These are phyloP conservation scores for Claviceps sp. DNA, from an alignment of 2,329 filamentous ascomycete genomes.

Conservation along the genomic window DNA sequence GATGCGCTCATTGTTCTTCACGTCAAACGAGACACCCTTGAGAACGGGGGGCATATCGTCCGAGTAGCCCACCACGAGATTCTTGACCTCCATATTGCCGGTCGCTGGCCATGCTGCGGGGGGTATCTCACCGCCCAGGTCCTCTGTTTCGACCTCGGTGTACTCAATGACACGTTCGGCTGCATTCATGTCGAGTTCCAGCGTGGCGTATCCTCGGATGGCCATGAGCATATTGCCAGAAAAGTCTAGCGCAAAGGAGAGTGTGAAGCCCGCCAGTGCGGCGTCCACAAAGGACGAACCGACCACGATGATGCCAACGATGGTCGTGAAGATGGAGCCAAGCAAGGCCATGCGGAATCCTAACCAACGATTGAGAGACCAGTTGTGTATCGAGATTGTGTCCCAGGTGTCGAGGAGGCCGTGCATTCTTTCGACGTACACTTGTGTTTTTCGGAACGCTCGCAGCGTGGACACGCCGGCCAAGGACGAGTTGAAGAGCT, in stretches of 20 bases:
- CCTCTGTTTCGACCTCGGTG: conserved; percentile 52
- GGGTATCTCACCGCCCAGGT: conserved; percentile 44
- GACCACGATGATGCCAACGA: conserved; percentile 53
- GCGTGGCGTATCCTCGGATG: conserved; percentile 52
- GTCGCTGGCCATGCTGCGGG: conserved; percentile 65
- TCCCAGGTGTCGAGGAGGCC: conserved; percentile 54
- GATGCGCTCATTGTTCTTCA: conserved; percentile 54
- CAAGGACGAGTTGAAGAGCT: conserved; percentile 62
- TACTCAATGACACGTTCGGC: conserved; percentile 68
- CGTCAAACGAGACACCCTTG: conserved; percentile 52
- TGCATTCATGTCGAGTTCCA: conserved; percentile 70
- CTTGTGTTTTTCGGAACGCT: conserved; percentile 54
- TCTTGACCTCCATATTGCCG: conserved; percentile 58
- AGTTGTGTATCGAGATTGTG: conserved; percentile 52
- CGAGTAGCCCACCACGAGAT: conserved; percentile 61
- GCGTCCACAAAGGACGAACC: conserved; percentile 48
- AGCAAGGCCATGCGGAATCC: conserved; percentile 57
- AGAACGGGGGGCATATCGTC: conserved; percentile 57
- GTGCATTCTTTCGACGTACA: conserved; percentile 60
- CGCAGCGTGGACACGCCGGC: conserved; percentile 63
- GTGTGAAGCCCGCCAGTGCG: conserved; percentile 59
- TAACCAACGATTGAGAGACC: conserved; percentile 67
- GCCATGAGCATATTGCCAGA: conserved; percentile 50
- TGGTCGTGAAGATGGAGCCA: conserved; percentile 53
- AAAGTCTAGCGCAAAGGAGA: conserved; percentile 62